These are phyloP conservation scores for Penicillium lagena DNA, from an alignment of 495 filamentous ascomycete genomes.

Conservation along the genomic window DNA sequence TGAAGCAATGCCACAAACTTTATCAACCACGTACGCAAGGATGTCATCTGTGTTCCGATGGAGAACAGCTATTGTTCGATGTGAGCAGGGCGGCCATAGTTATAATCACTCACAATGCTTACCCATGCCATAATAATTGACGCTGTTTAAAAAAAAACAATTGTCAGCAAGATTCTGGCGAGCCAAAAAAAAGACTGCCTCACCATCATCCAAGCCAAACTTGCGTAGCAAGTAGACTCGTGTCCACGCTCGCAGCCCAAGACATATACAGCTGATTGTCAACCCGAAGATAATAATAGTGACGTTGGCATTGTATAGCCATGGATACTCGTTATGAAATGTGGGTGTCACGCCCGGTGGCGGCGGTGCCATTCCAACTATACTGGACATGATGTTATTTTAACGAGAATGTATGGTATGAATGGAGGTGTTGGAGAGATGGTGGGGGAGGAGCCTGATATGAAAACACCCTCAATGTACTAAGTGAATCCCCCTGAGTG, in stretches of 20 bases:
- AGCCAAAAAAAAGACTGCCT: background rate
- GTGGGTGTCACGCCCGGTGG: slow-evolving; percentile 8
- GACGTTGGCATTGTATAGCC: slow-evolving; percentile 5
- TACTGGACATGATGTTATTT: no score
- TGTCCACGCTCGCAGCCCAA: slow-evolving; percentile 15
- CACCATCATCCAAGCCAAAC: slow-evolving; percentile 25
- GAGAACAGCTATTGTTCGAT: slow-evolving; percentile 12
- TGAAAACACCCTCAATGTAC: no score
- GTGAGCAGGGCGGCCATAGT: background rate
- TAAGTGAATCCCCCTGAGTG: no score
- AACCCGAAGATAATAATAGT: slow-evolving; percentile 9
- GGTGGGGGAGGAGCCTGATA: no score
- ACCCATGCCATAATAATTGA: slow-evolving; percentile 21
- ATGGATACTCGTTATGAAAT: slow-evolving; percentile 15
- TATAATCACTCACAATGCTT: background rate
- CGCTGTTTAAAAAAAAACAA: slow-evolving; percentile 1
- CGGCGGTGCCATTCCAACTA: slow-evolving; percentile 1
- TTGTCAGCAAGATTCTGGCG: slow-evolving; percentile 1
- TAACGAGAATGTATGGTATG: no score
- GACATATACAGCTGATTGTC: slow-evolving; percentile 4
- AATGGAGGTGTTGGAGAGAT: no score
- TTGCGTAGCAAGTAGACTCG: slow-evolving; percentile 9
- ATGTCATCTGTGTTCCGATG: slow-evolving; percentile 11
- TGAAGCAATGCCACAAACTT: no score
- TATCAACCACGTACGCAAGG: slow-evolving; percentile 10